Percentiles rank a stretch among this genome's conserved stretches.
Conservation (phyloP, 208 protist genomes). For the Trichomonas gallinae region DNA sequence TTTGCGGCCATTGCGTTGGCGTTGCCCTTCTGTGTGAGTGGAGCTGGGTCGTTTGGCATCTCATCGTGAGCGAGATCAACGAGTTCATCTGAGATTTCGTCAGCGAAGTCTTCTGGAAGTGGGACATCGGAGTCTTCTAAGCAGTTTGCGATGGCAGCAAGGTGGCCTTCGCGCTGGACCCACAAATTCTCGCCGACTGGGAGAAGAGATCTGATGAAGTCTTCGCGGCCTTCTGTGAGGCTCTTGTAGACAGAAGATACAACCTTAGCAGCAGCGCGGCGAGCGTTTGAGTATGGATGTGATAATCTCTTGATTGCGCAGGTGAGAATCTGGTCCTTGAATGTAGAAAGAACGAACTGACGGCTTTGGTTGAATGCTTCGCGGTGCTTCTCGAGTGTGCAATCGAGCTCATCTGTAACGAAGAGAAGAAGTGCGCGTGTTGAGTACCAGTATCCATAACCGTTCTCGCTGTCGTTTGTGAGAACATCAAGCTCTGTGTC, state of each 20-base stretch:
- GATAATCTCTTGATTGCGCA: neutral
- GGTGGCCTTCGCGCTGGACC: neutral
- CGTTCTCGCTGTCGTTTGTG: neutral
- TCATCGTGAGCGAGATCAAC: neutral
- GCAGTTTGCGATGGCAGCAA: neutral
- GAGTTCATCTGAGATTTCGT: neutral
- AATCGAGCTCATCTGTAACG: neutral
- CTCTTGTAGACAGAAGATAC: neutral
- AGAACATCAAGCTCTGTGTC: neutral
- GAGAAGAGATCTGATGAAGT: neutral
- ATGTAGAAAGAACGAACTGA: neutral
- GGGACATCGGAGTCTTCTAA: neutral
- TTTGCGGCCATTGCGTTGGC: neutral
- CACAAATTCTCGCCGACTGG: neutral
- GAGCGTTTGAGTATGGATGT: neutral
- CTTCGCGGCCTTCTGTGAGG: too few species aligned
- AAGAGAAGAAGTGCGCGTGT: neutral
- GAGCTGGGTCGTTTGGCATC: neutral
- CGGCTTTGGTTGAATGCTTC: neutral
- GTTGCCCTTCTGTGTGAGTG: neutral
- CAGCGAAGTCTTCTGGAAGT: neutral
- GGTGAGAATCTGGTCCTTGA: neutral
- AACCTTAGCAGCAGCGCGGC: neutral
- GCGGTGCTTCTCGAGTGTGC: neutral
- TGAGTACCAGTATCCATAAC: neutral